Evolutionary conservation across 2,329 filamentous ascomycete genomes (phyloP), one percentile per base, ranked within the genome.

Genomic region (Fusarium siculi): DNA sequence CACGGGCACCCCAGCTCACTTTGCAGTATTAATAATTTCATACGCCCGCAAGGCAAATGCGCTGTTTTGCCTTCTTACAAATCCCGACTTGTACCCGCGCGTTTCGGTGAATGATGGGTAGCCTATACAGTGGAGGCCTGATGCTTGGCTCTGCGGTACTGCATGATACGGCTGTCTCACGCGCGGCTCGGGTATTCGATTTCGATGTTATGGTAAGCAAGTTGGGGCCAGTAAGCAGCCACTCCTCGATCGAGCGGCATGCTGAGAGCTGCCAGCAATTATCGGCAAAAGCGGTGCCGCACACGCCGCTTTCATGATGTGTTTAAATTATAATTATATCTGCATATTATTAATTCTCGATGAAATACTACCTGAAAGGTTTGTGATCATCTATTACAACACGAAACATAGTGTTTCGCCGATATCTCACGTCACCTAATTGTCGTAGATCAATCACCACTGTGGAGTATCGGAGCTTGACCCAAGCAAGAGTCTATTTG

Each of bases 151-250:
- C 9, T n/a, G 28, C 15, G 15, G n/a, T 10, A 14, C 14, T 40
- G 58, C 14, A 18, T 18, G 3, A 9, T 3, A 28, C 47, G 18
- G 30, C 21, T 25, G 8, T 37, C 34, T 34, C 39, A 42, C 58
- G 50, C 58, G 58, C 50, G 58, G 58, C 36, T 56, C 49, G 50
- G 58, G 23, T 18, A 21, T 28, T 47, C 32, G 40, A 16, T 18
- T n/a, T 36, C 14, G 7, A 16, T 21, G 30, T 10, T 36, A 34
- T 16, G 8, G 30, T 56, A 34, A 46, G 30, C 39, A 32, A 15
- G 8, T 44, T 44, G n/a, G 53, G n/a, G 9, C 14, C 4, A 21
- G 28, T 46, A 56, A 46, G 39, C n/a, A 56, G 54, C 36, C 39
- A 46, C 39, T 42, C 21, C 18, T 36, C 12, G 9, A 21, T 16